Percentiles rank a stretch among this genome's conserved stretches.
Conservation (phyloP, 2,329 filamentous ascomycete genomes). For the Colletotrichum cordylinicola region DNA sequence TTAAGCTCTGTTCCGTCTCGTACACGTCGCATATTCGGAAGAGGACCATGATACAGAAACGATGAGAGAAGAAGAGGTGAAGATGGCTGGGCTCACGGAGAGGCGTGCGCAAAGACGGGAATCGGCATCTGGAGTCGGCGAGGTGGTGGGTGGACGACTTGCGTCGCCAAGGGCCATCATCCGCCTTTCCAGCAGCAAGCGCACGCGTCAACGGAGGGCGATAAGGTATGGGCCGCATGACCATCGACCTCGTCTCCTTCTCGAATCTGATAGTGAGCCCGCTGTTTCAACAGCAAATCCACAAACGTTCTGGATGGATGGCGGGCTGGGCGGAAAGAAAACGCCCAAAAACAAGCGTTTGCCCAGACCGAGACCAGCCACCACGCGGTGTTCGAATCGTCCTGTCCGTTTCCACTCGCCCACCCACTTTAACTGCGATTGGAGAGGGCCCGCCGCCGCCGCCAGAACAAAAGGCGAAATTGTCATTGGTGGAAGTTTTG, state of each 20-base stretch:
- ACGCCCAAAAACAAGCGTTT: slow-evolving; percentile 19
- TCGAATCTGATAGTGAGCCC: not conserved
- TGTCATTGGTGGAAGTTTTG: slow-evolving; percentile 15
- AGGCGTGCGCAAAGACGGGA: slow-evolving; percentile 11
- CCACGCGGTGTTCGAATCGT: not conserved
- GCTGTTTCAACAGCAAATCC: not conserved
- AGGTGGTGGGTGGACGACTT: not conserved
- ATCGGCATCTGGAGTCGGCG: slow-evolving; percentile 1
- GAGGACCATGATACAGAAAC: not conserved
- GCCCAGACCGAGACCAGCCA: slow-evolving; percentile 19
- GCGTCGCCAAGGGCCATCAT: slow-evolving; percentile 14
- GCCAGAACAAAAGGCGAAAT: not conserved
- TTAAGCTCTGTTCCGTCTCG: not conserved
- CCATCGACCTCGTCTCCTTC: not conserved
- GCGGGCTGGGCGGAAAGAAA: not conserved
- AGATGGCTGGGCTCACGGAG: not conserved
- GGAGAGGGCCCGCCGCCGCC: not conserved
- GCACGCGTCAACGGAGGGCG: not conserved
- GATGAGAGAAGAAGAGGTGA: not conserved
- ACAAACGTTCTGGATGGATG: not conserved
- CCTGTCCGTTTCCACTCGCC: not conserved
- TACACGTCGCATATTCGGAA: not conserved
- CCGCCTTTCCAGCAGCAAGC: not conserved
- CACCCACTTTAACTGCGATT: not conserved
- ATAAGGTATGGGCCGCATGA: not conserved